phyloP scores from a whole-genome alignment of 257 asterid species.

The Solanum sitiens region DNA sequence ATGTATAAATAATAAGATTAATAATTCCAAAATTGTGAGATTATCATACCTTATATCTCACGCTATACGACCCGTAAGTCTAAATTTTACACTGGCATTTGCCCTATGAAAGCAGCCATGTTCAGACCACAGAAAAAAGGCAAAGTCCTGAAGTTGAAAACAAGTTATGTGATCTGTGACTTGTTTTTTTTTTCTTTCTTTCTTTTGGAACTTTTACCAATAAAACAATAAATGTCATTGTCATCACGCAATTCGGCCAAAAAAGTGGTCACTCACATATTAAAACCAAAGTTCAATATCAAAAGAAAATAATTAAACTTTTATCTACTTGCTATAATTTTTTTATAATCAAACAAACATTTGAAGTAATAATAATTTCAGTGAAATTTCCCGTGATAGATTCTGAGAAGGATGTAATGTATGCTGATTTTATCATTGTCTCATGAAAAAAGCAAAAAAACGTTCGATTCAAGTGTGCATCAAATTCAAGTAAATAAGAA shows the following conservation, averaged over 20 bases:
- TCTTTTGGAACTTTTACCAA: constrained; percentile 11
- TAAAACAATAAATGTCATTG: constrained; percentile 21
- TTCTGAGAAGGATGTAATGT: too few relatives aligned
- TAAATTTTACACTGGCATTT: background rate
- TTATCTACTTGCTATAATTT: background rate
- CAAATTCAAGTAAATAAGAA: too few relatives aligned
- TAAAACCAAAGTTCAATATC: background rate
- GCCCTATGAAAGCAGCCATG: background rate
- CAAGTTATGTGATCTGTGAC: background rate
- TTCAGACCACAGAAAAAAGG: background rate
- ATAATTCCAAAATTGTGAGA: too few relatives aligned
- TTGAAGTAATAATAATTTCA: too few relatives aligned
- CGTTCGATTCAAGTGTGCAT: too few relatives aligned
- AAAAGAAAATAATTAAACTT: background rate
- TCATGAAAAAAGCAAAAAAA: too few relatives aligned
- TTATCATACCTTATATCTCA: too few relatives aligned
- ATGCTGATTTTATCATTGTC: too few relatives aligned
- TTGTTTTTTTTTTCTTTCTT: background rate
- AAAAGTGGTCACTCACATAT: constrained; percentile 13
- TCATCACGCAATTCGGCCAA: constrained; percentile 33
- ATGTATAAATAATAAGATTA: too few relatives aligned
- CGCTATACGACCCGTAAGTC: fast-evolving
- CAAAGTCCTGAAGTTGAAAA: background rate
- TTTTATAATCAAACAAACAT: too few relatives aligned
- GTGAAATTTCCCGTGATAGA: fast-evolving